Evolutionary conservation across 805 yeast genomes (phyloP), one percentile per base, ranked within the genome.

Genomic region (Zygosaccharomyces siamensis): DNA sequence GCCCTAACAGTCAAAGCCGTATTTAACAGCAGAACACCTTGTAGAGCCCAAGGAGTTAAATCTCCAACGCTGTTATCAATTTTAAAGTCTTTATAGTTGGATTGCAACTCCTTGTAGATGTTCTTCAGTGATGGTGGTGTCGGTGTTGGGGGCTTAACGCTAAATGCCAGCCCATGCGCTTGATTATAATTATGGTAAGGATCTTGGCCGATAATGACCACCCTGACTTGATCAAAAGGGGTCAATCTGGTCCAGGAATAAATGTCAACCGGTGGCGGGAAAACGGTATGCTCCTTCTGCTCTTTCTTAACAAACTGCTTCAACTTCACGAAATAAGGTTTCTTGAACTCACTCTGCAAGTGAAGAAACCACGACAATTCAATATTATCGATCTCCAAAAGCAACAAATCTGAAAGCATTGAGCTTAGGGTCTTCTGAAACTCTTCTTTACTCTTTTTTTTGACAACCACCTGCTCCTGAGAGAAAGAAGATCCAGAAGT

Each of bases 131-230:
- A 89, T 1, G 95, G 93, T 0, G 99, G 98, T 1, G 93, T 85
- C 1, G 81, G 80, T 0, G 89, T 83, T 1, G 96, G 95, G 28
- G 86, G 84, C 48, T 80, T 75, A 1, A 93, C 98, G 18, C 95
- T 86, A 58, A 93, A 93, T 3, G 99, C 98, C 26, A 93, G 71
- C 0, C 99, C 99, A 62, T 93, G 99, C 0, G 99, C 99, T 66
- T 93, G 99, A 63, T 86, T 86, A 58, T 68, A 68, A 64, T 89
- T 89, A 67, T 93, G 99, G 64, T 93, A 93, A 0, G 99, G 99
- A 64, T 93, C 99, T 66, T 93, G 99, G 0, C 99, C 99, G 39
- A 93, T 71, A 10, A 93, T 77, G 1, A 93, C 76, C 24, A 92
- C 93, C 60, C 81, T 83, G 16, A 89, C 86, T 3, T 77, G 65